Conservation (phyloP, 208 protist genomes). For the Tetramitus jugosus region DNA sequence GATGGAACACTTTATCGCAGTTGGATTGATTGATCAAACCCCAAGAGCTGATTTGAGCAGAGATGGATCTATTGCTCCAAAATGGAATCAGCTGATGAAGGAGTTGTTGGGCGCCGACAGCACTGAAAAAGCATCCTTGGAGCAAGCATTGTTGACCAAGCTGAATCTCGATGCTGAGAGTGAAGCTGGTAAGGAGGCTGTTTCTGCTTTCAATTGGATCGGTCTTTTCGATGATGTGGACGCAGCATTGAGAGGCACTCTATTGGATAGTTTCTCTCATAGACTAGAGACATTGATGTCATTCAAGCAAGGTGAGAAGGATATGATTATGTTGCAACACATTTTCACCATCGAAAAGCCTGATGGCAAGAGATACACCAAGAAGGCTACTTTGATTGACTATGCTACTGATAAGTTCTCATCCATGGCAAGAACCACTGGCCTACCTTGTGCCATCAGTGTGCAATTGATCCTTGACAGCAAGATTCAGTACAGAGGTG, state of each 20-base stretch:
- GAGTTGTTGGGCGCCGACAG: not conserved
- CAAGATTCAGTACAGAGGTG: conserved; percentile 27
- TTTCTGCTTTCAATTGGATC: conserved; percentile 31
- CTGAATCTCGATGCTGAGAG: not conserved
- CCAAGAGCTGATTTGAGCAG: conserved; percentile 21
- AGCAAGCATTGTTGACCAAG: conserved; percentile 8
- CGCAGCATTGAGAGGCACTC: conserved; percentile 20
- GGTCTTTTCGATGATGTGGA: conserved; percentile 39
- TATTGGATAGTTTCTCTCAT: conserved; percentile 36
- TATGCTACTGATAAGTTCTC: conserved; percentile 31
- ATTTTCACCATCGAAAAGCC: conserved; percentile 28
- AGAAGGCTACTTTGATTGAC: conserved; percentile 28
- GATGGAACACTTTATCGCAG: conserved; percentile 11
- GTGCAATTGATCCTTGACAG: conserved; percentile 28
- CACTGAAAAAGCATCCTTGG: not conserved
- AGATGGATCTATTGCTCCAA: conserved; percentile 26
- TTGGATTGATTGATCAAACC: conserved; percentile 29
- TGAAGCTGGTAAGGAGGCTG: conserved; percentile 21
- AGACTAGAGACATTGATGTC: conserved; percentile 15
- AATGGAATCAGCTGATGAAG: conserved; percentile 27
- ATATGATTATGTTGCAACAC: conserved; percentile 49
- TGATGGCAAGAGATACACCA: conserved; percentile 31
- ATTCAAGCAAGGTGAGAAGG: conserved; percentile 41
- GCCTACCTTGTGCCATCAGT: conserved; percentile 28
- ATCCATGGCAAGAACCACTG: conserved; percentile 30